Percentiles rank a stretch among this genome's conserved stretches.
phyloP scores from a whole-genome alignment of 2,329 filamentous ascomycete genomes.

The Saccharata proteae region DNA sequence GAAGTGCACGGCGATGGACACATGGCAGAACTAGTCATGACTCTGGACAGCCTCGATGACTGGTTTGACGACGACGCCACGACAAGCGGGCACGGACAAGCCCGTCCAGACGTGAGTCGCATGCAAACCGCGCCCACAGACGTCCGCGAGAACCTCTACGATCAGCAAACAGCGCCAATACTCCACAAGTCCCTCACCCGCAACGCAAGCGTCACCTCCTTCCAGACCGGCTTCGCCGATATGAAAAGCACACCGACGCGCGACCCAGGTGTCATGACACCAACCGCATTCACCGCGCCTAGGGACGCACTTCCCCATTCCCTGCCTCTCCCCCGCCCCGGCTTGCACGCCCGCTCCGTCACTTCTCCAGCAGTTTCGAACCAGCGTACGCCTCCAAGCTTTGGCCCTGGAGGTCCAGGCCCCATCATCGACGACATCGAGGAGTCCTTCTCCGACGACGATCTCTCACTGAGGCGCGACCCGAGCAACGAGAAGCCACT shows the following conservation, averaged over 20 bases:
- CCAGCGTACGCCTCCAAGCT: slow-evolving; percentile 32
- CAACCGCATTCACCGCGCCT: slow-evolving; percentile 40
- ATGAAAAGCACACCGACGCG: slow-evolving; percentile 45
- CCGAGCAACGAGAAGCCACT: slow-evolving; percentile 9
- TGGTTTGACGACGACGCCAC: slow-evolving; percentile 40
- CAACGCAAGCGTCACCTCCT: slow-evolving; percentile 60
- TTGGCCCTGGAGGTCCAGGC: slow-evolving; percentile 5
- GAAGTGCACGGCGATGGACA: slow-evolving; percentile 60
- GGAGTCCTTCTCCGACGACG: slow-evolving; percentile 69
- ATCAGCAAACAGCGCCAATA: slow-evolving; percentile 85
- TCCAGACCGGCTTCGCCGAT: slow-evolving; percentile 83
- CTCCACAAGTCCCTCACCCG: slow-evolving; percentile 66
- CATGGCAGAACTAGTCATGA: slow-evolving; percentile 66
- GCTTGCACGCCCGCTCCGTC: slow-evolving; percentile 67
- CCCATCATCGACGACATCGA: slow-evolving; percentile 53
- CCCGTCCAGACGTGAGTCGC: slow-evolving; percentile 16
- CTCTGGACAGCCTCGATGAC: slow-evolving; percentile 42
- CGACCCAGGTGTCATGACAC: slow-evolving; percentile 41
- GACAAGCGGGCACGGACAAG: too few species aligned
- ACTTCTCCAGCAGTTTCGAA: slow-evolving; percentile 59
- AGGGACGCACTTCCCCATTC: slow-evolving; percentile 10
- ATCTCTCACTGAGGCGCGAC: slow-evolving; percentile 39
- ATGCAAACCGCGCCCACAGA: slow-evolving; percentile 39
- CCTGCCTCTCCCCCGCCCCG: slow-evolving; percentile 43
- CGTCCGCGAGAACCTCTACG: slow-evolving; percentile 71